Base-by-base conservation (phyloP, 1,284 basidiomycete genomes). In the Microbotryum intermedium region DNA sequence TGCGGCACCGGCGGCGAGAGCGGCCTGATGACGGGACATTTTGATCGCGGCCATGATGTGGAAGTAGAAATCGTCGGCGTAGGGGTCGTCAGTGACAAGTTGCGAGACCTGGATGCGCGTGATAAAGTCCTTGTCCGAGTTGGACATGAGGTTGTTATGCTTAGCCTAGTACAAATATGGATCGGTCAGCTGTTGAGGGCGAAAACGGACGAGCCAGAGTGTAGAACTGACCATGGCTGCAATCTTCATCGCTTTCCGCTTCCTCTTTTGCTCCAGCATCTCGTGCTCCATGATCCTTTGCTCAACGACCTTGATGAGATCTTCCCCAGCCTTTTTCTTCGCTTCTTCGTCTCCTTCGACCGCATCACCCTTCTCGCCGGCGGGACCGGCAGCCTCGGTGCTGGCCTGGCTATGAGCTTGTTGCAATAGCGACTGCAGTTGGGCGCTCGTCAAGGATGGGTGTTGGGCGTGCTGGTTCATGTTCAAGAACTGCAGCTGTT, bases 61-160 rank as follows among this genome's bases (percentile, higher is more conserved):
- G 8, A 92, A 94, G 72, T 99, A 98, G 73, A 97, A 99, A 74
- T 99, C 95, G 68, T 97, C 93, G 42, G 90, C 84, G 75, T 95
- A 97, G 0, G 95, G 95, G 77, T 98, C 95, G 70, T 88, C 85
- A 2, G 90, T 90, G 52, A 97, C 91, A 34, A 98, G 85, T 73
- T 98, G 94, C 1, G 92, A 97, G 50, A 99, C 90, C 76, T 99
- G 95, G 62, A 99, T 98, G 45, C 95, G 86, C 25, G 95, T 98
- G 76, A 99, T 98, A 74, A 98, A 99, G 73, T 98, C 95, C 78
- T 98, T 98, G 80, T 99, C 95, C 18, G 90, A 94, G 74, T 92
- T 89, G 0, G 88, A 91, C 95, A 99, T 99, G 58, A 97, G 81
- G 74, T 97, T 93, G 74, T 98, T 99, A 77, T 95, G 92, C 68